Evolutionary conservation across 2,329 filamentous ascomycete species (phyloP), one percentile per base, ranked within the genome.

Genomic region (Fusarium nygamai): DNA sequence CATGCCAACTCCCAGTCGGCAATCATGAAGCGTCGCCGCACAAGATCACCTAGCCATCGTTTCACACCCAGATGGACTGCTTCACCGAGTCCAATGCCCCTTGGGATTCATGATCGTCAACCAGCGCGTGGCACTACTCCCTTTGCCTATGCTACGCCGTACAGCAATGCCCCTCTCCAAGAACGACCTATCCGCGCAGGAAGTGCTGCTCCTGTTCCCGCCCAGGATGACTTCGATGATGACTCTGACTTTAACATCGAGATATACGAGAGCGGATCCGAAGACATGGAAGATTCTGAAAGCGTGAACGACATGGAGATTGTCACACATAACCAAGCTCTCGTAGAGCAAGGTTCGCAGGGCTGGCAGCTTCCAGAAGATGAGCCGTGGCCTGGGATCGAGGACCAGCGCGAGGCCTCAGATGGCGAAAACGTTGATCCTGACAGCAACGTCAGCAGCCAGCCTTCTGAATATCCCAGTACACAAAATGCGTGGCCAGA

Each of bases 101-200:
- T 82, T 38, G 78, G 78, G 8, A 64, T 81, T 9, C 79, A 79
- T 11, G 82, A 85, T 50, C 80, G 80, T 60, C 74, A 80, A 75
- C 81, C 78, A 66, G 77, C 80, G 61, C 81, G 86, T 38, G 81
- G 81, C 20, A 85, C 84, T 19, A 90, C 88, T 1, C 92, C 92
- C 0, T 91, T 91, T 73, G 91, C 90, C n/a, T 95, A 95, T 77
- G 92, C 92, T 6, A 95, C 93, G 1, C 93, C 93, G 1, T 87
- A 92, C 78, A 94, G 92, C 77, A 92, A 91, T 69, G 88, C 86
- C 8, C 86, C 89, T 2, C 80, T 83, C 14, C 80, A 85, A 19
- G 86, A 88, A 61, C 82, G 83, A 22, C 72, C 72, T 10, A 48
- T 77, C 5, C 77, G 81, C 20, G 75, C 77, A 48, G 76, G 78